Conservation (phyloP, 2,329 filamentous ascomycete genomes). For the Penicillium sp. region DNA sequence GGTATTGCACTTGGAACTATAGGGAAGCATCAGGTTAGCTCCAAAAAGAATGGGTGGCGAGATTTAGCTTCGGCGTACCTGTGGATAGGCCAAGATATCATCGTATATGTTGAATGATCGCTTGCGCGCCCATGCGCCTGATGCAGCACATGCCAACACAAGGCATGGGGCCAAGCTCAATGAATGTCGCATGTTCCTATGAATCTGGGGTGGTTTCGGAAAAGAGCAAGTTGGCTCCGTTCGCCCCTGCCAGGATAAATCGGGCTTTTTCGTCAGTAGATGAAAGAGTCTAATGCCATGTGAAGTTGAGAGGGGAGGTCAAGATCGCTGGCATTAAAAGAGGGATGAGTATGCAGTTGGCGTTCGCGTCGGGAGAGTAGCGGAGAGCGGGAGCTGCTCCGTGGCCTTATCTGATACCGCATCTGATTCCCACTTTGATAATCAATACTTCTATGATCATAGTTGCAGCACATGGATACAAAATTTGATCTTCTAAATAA, state of each 20-base stretch:
- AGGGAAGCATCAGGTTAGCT: background rate
- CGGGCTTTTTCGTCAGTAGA: background rate
- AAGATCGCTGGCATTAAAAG: background rate
- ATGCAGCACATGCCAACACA: slow-evolving; percentile 31
- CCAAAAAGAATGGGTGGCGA: background rate
- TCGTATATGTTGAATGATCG: slow-evolving; percentile 81
- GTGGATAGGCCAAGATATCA: slow-evolving; percentile 82
- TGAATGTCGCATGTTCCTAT: slow-evolving; percentile 27
- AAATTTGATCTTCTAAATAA: no score
- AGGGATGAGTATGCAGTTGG: background rate
- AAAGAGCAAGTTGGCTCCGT: background rate
- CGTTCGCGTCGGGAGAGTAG: slow-evolving; percentile 6
- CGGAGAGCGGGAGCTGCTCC: slow-evolving; percentile 24
- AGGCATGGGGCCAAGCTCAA: slow-evolving; percentile 30
- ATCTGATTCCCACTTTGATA: background rate
- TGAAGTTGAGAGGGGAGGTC: background rate
- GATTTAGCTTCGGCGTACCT: slow-evolving; percentile 55
- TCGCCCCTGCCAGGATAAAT: background rate
- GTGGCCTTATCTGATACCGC: slow-evolving; percentile 29
- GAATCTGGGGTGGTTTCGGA: background rate
- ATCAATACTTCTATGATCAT: background rate
- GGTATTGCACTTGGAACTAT: slow-evolving; percentile 79
- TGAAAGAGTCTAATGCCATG: background rate
- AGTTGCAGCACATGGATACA: no score
- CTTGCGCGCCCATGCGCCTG: slow-evolving; percentile 52